A percentile compares a stretch with the other conserved stretches of the same genome.
Conservation (phyloP, 2,329 filamentous ascomycete genomes). For the Cyphellophora attinorum region DNA sequence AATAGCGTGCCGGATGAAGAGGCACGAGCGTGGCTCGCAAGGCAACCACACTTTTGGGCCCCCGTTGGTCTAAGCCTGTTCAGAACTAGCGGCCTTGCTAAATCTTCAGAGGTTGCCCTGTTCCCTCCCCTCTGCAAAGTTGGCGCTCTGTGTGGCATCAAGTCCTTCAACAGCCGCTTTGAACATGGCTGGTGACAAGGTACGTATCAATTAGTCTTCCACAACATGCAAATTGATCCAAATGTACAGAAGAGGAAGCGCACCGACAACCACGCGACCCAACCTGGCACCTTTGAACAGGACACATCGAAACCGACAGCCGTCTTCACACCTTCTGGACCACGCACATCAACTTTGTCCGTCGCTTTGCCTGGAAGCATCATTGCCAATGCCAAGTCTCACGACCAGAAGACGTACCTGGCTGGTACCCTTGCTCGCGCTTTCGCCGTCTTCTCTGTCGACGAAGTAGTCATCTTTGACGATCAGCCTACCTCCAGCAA, state of each 20-base stretch:
- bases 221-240: neutral
- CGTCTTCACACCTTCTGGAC: constrained; percentile 55
- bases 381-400: constrained; percentile 57
- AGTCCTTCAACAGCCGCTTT: no score
- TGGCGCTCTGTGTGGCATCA: no score
- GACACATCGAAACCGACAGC: constrained; percentile 60
- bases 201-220: neutral
- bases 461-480: constrained; percentile 75
- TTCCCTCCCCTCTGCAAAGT: no score
- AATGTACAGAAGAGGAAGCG: constrained; percentile 1
- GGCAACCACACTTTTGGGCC: no score
- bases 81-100: no score
- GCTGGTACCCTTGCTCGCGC: constrained; percentile 71
- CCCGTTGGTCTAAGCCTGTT: no score
- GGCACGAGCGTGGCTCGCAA: no score
- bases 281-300: constrained; percentile 16
- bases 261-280: neutral
- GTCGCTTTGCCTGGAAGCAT: constrained; percentile 72
- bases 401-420: constrained; percentile 64
- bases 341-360: constrained; percentile 64
- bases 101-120: no score
- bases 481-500: constrained; percentile 41
- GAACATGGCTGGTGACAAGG: constrained; percentile 1
- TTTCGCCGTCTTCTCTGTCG: constrained; percentile 71
- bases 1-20: no score